phyloP scores from a whole-genome alignment of 2,329 filamentous ascomycete species.

The Tolypocladium sp. region DNA sequence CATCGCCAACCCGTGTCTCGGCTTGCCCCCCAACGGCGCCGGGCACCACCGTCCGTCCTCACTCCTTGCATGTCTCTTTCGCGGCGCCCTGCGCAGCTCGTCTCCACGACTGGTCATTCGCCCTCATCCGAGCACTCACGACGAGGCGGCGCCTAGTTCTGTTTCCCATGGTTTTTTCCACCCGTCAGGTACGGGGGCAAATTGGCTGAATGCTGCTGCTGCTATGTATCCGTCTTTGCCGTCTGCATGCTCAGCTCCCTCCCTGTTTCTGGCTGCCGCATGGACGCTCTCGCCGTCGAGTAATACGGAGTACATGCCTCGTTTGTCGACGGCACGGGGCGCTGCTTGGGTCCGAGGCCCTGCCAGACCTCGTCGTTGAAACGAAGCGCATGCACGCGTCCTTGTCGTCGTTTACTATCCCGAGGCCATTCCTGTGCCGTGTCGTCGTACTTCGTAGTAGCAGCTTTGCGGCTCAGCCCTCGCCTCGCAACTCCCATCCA shows the following conservation, averaged over 20 bases:
- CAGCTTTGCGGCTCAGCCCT: background rate
- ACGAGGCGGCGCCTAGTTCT: background rate
- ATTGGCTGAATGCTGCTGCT: too few species aligned
- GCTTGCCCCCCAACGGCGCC: background rate
- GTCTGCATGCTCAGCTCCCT: background rate
- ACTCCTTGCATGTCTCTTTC: background rate
- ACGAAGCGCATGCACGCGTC: background rate
- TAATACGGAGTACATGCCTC: background rate
- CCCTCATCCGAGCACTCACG: background rate
- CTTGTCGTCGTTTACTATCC: background rate
- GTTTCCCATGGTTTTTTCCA: background rate
- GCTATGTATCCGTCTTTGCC: too few species aligned
- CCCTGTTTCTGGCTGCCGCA: background rate
- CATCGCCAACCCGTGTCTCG: slow-evolving; percentile 2
- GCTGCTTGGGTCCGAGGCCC: background rate
- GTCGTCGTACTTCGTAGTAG: background rate
- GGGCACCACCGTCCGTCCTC: background rate
- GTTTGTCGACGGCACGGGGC: background rate
- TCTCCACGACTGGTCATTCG: background rate
- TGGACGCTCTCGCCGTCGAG: background rate
- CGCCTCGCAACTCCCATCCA: background rate
- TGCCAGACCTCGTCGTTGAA: background rate
- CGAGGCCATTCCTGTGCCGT: background rate
- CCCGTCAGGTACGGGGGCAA: too few species aligned
- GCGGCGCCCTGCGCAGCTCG: background rate